Conservation (phyloP, 768 basidiomycete genomes). For the Glaciozyma antarctica region DNA sequence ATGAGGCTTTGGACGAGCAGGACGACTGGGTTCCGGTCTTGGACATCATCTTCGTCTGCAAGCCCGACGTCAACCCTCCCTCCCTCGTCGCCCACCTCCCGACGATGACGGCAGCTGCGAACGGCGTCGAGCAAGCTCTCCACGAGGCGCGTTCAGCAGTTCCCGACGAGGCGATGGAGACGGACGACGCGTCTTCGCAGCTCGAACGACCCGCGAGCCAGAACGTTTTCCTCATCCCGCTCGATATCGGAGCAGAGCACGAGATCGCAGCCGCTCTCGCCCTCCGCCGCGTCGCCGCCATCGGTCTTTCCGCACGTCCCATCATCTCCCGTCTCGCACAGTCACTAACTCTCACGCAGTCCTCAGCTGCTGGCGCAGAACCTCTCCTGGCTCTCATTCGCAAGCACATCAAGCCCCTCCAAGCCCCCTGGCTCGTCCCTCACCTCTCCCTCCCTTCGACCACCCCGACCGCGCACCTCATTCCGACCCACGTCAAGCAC, state of each 20-base stretch:
- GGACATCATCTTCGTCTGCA: constrained; percentile 55
- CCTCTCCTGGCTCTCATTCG: constrained; percentile 41
- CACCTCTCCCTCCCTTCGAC: constrained; percentile 16
- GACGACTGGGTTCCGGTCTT: constrained; percentile 30
- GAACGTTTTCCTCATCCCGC: constrained; percentile 51
- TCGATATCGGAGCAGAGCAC: constrained; percentile 60
- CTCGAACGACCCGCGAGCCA: background rate
- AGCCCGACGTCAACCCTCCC: constrained; percentile 63
- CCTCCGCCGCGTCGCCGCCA: constrained; percentile 54
- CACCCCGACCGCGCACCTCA: constrained; percentile 35
- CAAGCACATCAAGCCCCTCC: constrained; percentile 46
- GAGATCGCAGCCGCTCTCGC: constrained; percentile 55
- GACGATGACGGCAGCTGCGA: constrained; percentile 65
- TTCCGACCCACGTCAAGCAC: constrained; percentile 74
- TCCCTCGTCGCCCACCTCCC: constrained; percentile 65
- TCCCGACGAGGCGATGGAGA: background rate
- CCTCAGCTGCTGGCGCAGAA: constrained; percentile 42
- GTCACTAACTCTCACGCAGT: constrained; percentile 36
- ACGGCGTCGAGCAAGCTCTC: constrained; percentile 43
- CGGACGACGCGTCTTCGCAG: background rate
- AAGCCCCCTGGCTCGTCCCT: constrained; percentile 57
- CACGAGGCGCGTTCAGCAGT: background rate
- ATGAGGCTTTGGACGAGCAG: background rate
- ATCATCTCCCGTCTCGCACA: constrained; percentile 8
- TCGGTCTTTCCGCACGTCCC: constrained; percentile 57